Evolutionary conservation across 2,329 filamentous ascomycete genomes (phyloP), one percentile per base, ranked within the genome.

Genomic region (Penicillium sp.): DNA sequence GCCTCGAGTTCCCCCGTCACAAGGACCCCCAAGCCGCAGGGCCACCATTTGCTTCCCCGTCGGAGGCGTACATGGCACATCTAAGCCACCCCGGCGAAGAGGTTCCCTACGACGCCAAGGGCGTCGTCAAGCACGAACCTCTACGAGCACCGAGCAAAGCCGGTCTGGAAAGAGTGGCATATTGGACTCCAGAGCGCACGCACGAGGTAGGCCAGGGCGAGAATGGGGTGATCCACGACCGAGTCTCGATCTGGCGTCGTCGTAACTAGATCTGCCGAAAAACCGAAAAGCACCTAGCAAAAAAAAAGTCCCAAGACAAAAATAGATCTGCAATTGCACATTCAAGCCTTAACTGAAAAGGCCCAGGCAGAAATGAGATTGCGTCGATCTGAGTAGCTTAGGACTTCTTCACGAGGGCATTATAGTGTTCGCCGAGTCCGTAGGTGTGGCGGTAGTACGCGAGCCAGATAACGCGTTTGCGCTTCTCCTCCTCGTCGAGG

Each of bases 401-500:
- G 35, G 61, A 55, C 46, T 70, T 70, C 67, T 79, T 83, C 64
- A 84, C 75, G 70, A 99, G 75, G 50, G 92, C 96, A 72, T 99
- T 99, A 76, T 99, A 99, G 76, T 99, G 94, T 78, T 97, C 94
- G 12, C 94, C 94, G 47, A 99, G 78, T 1, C 93, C 93, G 73
- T 95, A 97, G 46, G 90, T 90, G 77, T 97, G 91, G 66, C 89
- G 83, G 75, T 97, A 97, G 74, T 97, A 99, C 35, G 91, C 93
- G 73, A 99, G 73, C 93, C 94, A 97, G 48, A 96, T 82, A 62
- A 84, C 84, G 64, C 83, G 83, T 62, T 76, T 78, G 50, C 73
- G 71, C 22, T 76, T 78, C 49, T 77, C 68, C n/a, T 70, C 68
- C 17, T 74, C 74, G 4, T 74, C 75, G 28, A 74, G 69, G 16